Evolutionary conservation across 2,329 filamentous ascomycete genomes (phyloP).

Genomic region (Thelonectria olida): DNA sequence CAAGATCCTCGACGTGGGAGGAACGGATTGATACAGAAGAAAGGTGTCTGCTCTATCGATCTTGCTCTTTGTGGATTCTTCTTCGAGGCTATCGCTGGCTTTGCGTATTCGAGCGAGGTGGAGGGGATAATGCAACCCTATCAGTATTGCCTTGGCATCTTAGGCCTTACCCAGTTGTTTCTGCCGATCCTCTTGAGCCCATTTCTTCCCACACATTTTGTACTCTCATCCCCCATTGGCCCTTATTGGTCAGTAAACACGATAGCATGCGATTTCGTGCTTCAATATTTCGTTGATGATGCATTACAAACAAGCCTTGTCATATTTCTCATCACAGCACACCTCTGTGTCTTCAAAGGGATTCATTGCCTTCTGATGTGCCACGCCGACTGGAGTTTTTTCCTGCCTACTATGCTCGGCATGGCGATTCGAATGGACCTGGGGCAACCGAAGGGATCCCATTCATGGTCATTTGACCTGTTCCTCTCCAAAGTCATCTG

Average conservation of each 20-base stretch:
- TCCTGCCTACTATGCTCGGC: neutral
- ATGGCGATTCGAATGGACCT: neutral
- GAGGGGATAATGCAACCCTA: neutral
- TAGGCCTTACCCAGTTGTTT: no score
- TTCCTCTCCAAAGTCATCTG: neutral
- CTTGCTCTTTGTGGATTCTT: neutral
- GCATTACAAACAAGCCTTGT: no score
- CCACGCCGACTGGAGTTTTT: neutral
- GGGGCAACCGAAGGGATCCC: neutral
- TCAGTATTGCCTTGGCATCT: neutral
- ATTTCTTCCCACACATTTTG: neutral
- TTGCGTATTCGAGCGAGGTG: neutral
- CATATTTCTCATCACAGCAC: no score
- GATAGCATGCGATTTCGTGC: neutral
- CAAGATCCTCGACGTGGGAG: no score
- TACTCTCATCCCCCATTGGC: neutral
- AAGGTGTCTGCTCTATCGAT: neutral
- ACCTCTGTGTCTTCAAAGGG: no score
- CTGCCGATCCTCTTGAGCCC: neutral
- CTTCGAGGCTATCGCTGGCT: neutral
- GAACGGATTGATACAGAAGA: no score
- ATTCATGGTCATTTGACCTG: neutral
- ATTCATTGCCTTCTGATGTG: neutral
- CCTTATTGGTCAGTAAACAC: neutral
- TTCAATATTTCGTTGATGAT: neutral